Base-by-base conservation (phyloP, 192 early-diverging fungal genomes). In the Cladochytrium replicatum region DNA sequence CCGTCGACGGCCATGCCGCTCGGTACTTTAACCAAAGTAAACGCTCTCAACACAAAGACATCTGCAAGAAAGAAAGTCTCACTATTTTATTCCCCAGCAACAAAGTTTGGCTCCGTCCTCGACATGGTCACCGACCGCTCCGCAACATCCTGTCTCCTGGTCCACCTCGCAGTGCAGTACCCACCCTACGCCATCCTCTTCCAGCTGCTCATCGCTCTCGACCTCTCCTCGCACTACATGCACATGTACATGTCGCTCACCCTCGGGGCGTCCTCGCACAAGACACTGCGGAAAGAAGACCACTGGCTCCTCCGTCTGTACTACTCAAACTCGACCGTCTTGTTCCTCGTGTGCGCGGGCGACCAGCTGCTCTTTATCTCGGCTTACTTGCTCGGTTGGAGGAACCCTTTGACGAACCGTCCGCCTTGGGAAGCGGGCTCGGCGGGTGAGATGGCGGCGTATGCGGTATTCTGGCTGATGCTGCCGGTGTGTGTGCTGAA, bases 121-220 rank as follows among this genome's bases (percentile, higher is more conserved):
- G 96, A 99, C 58, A 99, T 99, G 96, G 93, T 99, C 38, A 97
- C 94, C 23, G 96, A 99, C 68, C 61, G 88, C 50, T 87, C 75
- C 59, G 91, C 95, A 5, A 97, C 96, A 13, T 83, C 89, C 3
- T 91, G 89, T 34, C 76, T 99, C 8, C 69, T 99, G 15, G 82
- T 87, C 51, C 91, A 82, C 58, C 76, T 99, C 32, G 71, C 90
- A 3, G 32, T 49, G 15, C 55, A 71, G 26, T 87, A 88, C 55
- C 72, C 85, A 0, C 21, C 21, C 1, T 79, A 83, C 48, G 73
- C 87, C 21, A 55, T 95, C n/a, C 19, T 86, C 5, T 94, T 94
- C 58, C 91, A 93, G 72, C 62, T 88, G 37, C 72, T 99, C 37
- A 88, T 93, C 48, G 78, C 89, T 1, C 76, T 99, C 40, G 96